These are phyloP conservation scores for Nicotiana attenuata DNA, from an alignment of 257 asterid genomes.

Conservation along the genomic window DNA sequence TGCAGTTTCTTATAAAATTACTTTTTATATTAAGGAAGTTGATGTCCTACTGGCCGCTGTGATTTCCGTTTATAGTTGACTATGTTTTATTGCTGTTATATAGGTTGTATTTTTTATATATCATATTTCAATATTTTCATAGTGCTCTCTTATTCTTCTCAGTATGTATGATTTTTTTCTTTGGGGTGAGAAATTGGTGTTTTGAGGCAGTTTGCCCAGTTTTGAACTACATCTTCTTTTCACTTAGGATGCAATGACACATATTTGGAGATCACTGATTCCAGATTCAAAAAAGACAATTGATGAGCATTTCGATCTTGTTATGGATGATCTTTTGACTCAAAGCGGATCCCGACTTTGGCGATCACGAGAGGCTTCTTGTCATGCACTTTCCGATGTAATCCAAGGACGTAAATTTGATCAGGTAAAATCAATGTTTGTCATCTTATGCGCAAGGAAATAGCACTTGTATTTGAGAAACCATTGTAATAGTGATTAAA, in stretches of 20 bases:
- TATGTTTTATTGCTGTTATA: no score
- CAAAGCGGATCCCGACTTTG: slow-evolving; percentile 98
- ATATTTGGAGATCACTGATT: slow-evolving; percentile 88
- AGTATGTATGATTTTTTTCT: no score
- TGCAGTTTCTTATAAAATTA: neutral
- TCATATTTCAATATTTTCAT: no score
- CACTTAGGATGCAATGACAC: slow-evolving; percentile 93
- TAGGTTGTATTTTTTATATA: no score
- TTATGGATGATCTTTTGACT: slow-evolving; percentile 77
- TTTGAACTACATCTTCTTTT: slow-evolving; percentile 11
- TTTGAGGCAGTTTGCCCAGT: neutral
- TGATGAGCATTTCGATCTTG: slow-evolving; percentile 78
- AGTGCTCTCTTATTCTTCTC: no score
- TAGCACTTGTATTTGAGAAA: neutral
- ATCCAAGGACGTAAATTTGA: slow-evolving; percentile 93
- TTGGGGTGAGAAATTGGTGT: no score
- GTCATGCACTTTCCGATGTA: slow-evolving; percentile 94
- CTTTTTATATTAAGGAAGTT: neutral
- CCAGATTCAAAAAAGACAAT: slow-evolving; percentile 81
- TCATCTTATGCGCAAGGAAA: slow-evolving; percentile 5
- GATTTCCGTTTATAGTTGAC: no score
- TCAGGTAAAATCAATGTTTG: slow-evolving; percentile 46
- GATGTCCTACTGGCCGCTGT: neutral
- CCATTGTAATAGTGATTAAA: neutral
- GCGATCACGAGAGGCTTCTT: slow-evolving; percentile 98